phyloP scores from a whole-genome alignment of 495 filamentous ascomycete genomes.

The Xylaria scruposa region DNA sequence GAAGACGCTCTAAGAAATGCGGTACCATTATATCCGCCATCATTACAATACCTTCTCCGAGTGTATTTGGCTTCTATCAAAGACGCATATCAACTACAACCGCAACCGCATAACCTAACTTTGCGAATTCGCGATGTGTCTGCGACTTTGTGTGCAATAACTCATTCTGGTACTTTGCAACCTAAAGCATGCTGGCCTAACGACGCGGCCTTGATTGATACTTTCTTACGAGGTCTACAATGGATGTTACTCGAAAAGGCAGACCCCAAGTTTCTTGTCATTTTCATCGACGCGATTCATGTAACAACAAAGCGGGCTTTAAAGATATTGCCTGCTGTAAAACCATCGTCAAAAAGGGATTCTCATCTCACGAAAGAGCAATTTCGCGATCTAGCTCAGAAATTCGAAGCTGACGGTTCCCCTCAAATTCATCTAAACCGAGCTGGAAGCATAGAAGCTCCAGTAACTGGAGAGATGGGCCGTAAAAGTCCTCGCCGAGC shows the following conservation, averaged over 20 bases:
- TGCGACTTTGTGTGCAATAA: conserved; percentile 31
- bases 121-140: conserved; percentile 34
- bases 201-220: conserved; percentile 32
- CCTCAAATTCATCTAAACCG: conserved; percentile 28
- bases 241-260: conserved; percentile 35
- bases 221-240: conserved; percentile 29
- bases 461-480: neutral
- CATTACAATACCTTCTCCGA: conserved; percentile 38
- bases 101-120: conserved; percentile 29
- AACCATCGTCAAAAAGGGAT: conserved; percentile 11
- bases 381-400: conserved; percentile 23
- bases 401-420: conserved; percentile 25
- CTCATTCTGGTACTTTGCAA: conserved; percentile 15
- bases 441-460: conserved; percentile 11
- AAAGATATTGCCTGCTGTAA: conserved; percentile 14
- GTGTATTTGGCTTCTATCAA: conserved; percentile 36
- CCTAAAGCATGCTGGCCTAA: conserved; percentile 24
- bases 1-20: conserved; percentile 47
- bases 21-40: conserved; percentile 45
- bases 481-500: conserved; percentile 23
- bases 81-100: conserved; percentile 30
- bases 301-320: conserved; percentile 29
- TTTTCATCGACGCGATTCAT: conserved; percentile 37
- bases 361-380: conserved; percentile 31
- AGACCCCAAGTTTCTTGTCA: conserved; percentile 32